These are phyloP conservation scores for Colletotrichum gloeosporioides DNA, from an alignment of 2,329 filamentous ascomycete genomes.

Conservation along the genomic window DNA sequence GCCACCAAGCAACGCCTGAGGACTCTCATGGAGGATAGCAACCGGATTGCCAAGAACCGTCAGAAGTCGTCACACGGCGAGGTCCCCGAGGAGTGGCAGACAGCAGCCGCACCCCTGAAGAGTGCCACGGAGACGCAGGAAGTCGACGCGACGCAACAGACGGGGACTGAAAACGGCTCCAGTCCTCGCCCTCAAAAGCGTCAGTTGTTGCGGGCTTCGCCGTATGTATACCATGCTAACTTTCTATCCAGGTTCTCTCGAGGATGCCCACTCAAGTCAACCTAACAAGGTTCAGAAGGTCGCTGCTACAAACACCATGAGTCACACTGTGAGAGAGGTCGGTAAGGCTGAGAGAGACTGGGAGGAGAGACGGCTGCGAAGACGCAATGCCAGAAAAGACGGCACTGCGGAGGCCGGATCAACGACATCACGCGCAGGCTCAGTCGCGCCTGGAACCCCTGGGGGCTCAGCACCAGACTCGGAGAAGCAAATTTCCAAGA, in stretches of 20 bases:
- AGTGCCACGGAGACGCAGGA: slow-evolving; percentile 27
- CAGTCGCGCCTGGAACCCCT: slow-evolving; percentile 65
- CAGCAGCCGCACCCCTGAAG: slow-evolving; percentile 66
- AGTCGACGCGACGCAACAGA: slow-evolving; percentile 27
- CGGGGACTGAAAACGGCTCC: slow-evolving; percentile 49
- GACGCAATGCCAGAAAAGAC: slow-evolving; percentile 68
- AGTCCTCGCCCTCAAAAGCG: slow-evolving; percentile 65
- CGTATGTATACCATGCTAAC: slow-evolving; percentile 10
- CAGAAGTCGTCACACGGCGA: slow-evolving; percentile 81
- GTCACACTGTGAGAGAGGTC: slow-evolving; percentile 62
- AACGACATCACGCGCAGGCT: slow-evolving; percentile 57
- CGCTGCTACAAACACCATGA: slow-evolving; percentile 53
- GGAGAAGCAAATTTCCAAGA: slow-evolving; percentile 81
- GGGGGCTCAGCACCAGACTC: slow-evolving; percentile 67
- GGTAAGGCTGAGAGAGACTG: slow-evolving; percentile 71
- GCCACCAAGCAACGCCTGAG: slow-evolving; percentile 82
- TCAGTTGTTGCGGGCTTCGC: slow-evolving; percentile 42
- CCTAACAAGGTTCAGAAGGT: slow-evolving; percentile 53
- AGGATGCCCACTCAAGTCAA: slow-evolving; percentile 36
- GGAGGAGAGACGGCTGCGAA: slow-evolving; percentile 75
- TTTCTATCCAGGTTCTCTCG: slow-evolving; percentile 40
- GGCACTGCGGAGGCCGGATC: slow-evolving; percentile 57
- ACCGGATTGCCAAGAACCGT: slow-evolving; percentile 71
- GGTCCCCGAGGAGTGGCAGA: slow-evolving; percentile 77
- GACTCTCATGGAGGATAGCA: slow-evolving; percentile 78